Conservation (phyloP, 768 basidiomycete species). For the Holtermannia corniformis region DNA sequence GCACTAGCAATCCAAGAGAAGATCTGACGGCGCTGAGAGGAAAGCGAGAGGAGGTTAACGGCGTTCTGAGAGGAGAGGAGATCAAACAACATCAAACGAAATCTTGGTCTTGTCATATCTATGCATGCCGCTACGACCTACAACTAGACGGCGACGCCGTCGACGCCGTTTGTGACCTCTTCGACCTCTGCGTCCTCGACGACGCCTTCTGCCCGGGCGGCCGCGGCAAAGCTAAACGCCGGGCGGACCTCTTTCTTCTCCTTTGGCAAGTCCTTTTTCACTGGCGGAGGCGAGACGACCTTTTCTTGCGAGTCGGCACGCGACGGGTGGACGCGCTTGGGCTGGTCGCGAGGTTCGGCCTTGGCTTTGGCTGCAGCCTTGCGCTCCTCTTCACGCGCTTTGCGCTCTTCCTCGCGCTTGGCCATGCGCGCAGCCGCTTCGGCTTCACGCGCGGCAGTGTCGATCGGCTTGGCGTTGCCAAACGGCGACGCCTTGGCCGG, state of each 20-base stretch:
- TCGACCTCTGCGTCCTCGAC: slow-evolving; percentile 20
- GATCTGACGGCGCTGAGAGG: too few species aligned
- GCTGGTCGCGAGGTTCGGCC: slow-evolving; percentile 4
- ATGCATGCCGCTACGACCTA: too few species aligned
- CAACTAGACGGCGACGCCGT: slow-evolving; percentile 11
- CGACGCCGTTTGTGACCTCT: slow-evolving; percentile 12
- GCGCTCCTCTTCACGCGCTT: slow-evolving; percentile 25
- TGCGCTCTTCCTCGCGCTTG: slow-evolving; percentile 26
- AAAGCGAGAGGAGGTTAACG: too few species aligned
- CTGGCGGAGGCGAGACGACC: background rate
- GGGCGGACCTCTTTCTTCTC: slow-evolving; percentile 50
- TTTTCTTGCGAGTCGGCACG: slow-evolving; percentile 1
- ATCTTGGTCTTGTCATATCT: too few species aligned
- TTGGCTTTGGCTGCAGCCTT: slow-evolving; percentile 21
- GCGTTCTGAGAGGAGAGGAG: too few species aligned
- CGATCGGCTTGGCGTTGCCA: slow-evolving; percentile 82
- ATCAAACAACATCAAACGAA: too few species aligned
- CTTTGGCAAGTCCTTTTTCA: background rate
- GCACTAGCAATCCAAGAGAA: too few species aligned
- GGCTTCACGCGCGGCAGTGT: slow-evolving; percentile 60
- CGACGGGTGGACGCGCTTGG: slow-evolving; percentile 11
- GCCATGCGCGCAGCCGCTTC: slow-evolving; percentile 36
- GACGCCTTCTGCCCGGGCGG: slow-evolving; percentile 44
- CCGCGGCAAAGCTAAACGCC: slow-evolving; percentile 70
- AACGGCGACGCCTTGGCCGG: slow-evolving; percentile 60